phyloP scores from a whole-genome alignment of 2,329 filamentous ascomycete species.

The Aspergillus sojae region DNA sequence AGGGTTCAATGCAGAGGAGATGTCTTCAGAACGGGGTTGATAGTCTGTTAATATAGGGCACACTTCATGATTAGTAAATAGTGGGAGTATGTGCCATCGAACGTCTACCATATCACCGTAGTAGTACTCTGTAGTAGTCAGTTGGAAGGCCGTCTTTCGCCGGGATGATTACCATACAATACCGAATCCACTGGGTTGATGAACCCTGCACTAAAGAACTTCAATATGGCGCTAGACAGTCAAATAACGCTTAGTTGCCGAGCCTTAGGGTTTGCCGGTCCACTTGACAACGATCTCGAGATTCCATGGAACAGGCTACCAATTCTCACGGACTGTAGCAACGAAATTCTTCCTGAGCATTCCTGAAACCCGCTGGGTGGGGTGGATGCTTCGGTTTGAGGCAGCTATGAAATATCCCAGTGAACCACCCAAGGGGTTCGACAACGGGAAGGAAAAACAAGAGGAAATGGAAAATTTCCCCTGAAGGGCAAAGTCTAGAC shows the following conservation, averaged over 20 bases:
- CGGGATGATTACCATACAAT: background rate
- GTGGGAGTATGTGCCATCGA: background rate
- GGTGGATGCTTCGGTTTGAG: background rate
- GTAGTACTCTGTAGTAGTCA: background rate
- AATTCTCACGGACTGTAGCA: slow-evolving; percentile 12
- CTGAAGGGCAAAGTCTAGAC: slow-evolving; percentile 1
- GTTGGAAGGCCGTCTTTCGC: no score
- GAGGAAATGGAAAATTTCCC: background rate
- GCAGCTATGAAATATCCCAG: background rate
- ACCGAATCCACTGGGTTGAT: background rate
- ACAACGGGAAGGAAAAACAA: background rate
- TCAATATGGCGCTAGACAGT: background rate
- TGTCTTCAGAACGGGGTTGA: no score
- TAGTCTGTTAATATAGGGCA: background rate
- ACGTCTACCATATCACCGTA: background rate
- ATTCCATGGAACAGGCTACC: background rate
- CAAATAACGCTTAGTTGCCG: slow-evolving; percentile 6
- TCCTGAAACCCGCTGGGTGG: slow-evolving; percentile 1
- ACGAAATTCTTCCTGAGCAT: slow-evolving; percentile 12
- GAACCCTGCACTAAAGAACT: slow-evolving; percentile 1
- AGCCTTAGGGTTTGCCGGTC: slow-evolving; percentile 1
- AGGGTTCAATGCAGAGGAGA: background rate
- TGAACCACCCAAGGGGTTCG: background rate
- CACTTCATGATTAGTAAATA: background rate
- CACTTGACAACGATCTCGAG: slow-evolving; percentile 6